phyloP scores from a whole-genome alignment of 78 protist species.

The Monocercomonoides exilis region DNA sequence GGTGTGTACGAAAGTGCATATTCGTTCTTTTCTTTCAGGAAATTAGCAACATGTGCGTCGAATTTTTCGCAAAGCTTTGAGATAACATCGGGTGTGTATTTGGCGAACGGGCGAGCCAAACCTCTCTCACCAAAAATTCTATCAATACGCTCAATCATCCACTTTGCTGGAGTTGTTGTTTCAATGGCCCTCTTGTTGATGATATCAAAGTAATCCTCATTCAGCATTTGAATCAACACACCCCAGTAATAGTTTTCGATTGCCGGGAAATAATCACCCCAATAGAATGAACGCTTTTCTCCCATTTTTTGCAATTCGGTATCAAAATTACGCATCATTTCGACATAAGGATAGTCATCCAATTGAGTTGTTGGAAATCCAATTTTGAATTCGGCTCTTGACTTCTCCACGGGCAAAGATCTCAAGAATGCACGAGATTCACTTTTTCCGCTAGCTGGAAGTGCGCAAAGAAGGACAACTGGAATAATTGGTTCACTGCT shows the following conservation, averaged over 20 bases:
- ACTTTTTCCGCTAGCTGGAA: constrained; percentile 40
- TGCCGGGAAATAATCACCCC: neutral
- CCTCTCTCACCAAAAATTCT: neutral
- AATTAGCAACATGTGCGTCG: neutral
- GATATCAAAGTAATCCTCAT: constrained; percentile 33
- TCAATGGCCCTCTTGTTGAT: neutral
- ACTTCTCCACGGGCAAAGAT: neutral
- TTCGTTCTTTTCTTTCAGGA: neutral
- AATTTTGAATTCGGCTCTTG: neutral
- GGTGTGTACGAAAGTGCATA: neutral
- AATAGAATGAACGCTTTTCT: neutral
- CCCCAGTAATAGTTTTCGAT: constrained; percentile 18
- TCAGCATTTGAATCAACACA: constrained; percentile 15
- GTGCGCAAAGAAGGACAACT: constrained; percentile 20
- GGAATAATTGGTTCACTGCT: neutral
- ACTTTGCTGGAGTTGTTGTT: neutral
- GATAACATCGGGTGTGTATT: neutral
- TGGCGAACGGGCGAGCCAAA: neutral
- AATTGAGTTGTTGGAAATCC: constrained; percentile 18
- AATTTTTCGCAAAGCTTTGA: neutral
- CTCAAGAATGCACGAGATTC: constrained; percentile 27
- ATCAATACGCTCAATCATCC: constrained; percentile 6
- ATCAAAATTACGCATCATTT: constrained; percentile 23
- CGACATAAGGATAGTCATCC: constrained; percentile 45
- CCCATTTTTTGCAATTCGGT: neutral